Percentiles rank a stretch among this genome's conserved stretches.
These are phyloP conservation scores for Triticum dicoccoides DNA, from an alignment of 176 grass and related monocot species.

Conservation along the genomic window DNA sequence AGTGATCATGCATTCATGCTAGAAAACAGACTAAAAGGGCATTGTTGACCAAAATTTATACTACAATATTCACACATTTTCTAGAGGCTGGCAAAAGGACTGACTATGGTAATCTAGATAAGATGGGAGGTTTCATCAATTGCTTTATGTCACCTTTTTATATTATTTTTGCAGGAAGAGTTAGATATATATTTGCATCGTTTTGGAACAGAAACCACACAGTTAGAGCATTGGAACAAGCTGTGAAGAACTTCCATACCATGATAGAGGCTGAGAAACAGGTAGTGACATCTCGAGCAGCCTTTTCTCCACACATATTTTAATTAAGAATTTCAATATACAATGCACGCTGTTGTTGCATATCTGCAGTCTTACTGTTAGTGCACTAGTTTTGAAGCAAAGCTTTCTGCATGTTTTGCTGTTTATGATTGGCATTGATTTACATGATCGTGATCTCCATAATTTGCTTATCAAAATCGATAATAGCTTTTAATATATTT, in stretches of 20 bases:
- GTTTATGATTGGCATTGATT: neutral
- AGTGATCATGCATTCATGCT: neutral
- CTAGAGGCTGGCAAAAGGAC: conserved; percentile 6
- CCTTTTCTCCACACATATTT: neutral
- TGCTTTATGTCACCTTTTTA: conserved; percentile 15
- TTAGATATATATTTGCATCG: conserved; percentile 81
- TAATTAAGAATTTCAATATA: neutral
- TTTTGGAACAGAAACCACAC: conserved; percentile 91
- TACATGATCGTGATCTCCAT: neutral
- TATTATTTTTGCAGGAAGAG: conserved; percentile 61
- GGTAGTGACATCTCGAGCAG: conserved; percentile 36
- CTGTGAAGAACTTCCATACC: conserved; percentile 65
- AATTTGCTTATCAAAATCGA: conserved; percentile 4
- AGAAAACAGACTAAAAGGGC: neutral
- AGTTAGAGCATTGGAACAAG: conserved; percentile 70
- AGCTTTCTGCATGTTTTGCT: neutral
- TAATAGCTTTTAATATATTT: neutral
- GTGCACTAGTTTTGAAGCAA: conserved; percentile 12
- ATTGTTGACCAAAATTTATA: neutral
- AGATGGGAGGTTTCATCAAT: neutral
- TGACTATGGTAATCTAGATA: neutral
- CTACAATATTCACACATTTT: conserved; percentile 23
- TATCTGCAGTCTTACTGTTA: conserved; percentile 44
- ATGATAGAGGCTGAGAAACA: conserved; percentile 83
- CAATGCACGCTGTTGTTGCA: neutral